A percentile compares a stretch with the other conserved stretches of the same genome.
Evolutionary conservation across 768 basidiomycete species (phyloP).

Genomic region (Kwoniella bestiolae): DNA sequence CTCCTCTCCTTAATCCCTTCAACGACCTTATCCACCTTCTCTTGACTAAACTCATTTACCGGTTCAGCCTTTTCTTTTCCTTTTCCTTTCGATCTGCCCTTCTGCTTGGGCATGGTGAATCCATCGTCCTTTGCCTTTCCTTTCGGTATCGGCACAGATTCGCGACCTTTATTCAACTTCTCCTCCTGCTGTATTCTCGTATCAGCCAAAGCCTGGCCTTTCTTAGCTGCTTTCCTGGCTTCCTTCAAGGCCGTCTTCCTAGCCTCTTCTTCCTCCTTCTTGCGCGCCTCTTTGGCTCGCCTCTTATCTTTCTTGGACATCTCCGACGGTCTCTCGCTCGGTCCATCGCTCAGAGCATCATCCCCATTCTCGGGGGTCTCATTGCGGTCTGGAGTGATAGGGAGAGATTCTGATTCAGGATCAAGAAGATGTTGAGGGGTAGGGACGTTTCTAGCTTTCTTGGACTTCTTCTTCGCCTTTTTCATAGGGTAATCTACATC

Average conservation of each 20-base stretch:
- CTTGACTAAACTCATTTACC: slow-evolving; percentile 21
- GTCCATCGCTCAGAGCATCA: slow-evolving; percentile 10
- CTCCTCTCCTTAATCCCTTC: slow-evolving; percentile 35
- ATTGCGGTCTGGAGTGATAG: slow-evolving; percentile 7
- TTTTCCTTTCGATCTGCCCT: slow-evolving; percentile 17
- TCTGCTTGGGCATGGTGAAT: slow-evolving; percentile 14
- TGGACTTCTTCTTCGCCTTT: slow-evolving; percentile 23
- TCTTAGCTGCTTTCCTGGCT: slow-evolving; percentile 27
- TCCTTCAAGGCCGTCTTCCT: slow-evolving; percentile 37
- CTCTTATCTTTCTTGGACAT: slow-evolving; percentile 82
- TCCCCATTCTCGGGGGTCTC: slow-evolving; percentile 41
- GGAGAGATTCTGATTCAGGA: not conserved
- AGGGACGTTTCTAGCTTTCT: slow-evolving; percentile 11
- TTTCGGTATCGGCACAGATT: not conserved
- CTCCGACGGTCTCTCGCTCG: slow-evolving; percentile 26
- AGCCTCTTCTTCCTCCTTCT: slow-evolving; percentile 62
- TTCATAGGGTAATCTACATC: slow-evolving; percentile 17
- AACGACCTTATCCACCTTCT: slow-evolving; percentile 54
- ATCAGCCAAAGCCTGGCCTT: slow-evolving; percentile 12
- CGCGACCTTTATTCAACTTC: slow-evolving; percentile 13
- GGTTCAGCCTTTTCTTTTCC: slow-evolving; percentile 23
- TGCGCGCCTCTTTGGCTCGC: slow-evolving; percentile 72
- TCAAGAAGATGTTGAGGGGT: slow-evolving; percentile 14
- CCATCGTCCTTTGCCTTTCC: slow-evolving; percentile 14
- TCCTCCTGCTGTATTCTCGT: slow-evolving; percentile 19